Evolutionary conservation across 306 rosid species (phyloP).

Genomic region (Ormosia semicastrata): DNA sequence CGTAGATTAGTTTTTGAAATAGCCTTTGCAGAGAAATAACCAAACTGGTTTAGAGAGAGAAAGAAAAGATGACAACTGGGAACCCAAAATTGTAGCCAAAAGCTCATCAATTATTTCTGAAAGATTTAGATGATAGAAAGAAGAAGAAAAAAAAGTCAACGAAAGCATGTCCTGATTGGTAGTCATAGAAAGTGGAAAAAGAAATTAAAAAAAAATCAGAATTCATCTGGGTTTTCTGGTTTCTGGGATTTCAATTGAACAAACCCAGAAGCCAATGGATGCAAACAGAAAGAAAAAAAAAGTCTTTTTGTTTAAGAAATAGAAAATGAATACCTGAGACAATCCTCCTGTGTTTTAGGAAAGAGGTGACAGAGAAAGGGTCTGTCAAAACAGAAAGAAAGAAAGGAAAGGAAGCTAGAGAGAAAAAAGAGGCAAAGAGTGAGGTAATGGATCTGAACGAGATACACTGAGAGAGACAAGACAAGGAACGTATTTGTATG

Average conservation of each 20-base stretch:
- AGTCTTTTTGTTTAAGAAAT: background rate
- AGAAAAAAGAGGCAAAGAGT: background rate
- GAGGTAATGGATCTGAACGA: background rate
- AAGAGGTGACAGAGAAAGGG: background rate
- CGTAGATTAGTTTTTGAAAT: conserved; percentile 8
- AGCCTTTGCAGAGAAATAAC: conserved; percentile 18
- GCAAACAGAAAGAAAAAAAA: background rate
- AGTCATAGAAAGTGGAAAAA: background rate
- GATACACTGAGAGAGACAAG: too few species aligned
- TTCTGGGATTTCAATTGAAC: background rate
- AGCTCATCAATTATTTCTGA: background rate
- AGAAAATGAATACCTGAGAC: background rate
- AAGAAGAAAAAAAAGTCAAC: conserved; percentile 4
- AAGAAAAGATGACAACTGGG: background rate
- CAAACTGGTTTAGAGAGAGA: background rate
- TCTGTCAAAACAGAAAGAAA: background rate
- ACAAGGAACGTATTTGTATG: too few species aligned
- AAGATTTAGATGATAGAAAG: background rate
- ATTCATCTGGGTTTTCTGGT: conserved; percentile 14
- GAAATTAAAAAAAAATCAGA: background rate
- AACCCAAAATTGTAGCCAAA: background rate
- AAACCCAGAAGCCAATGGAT: conserved; percentile 18
- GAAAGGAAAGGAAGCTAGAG: too few species aligned
- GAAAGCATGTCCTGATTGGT: conserved; percentile 16
- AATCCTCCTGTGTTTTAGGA: background rate